A percentile compares a stretch with the other conserved stretches of the same genome.
phyloP scores from a whole-genome alignment of 2,329 filamentous ascomycete genomes.

The Sporothrix variecibatus region DNA sequence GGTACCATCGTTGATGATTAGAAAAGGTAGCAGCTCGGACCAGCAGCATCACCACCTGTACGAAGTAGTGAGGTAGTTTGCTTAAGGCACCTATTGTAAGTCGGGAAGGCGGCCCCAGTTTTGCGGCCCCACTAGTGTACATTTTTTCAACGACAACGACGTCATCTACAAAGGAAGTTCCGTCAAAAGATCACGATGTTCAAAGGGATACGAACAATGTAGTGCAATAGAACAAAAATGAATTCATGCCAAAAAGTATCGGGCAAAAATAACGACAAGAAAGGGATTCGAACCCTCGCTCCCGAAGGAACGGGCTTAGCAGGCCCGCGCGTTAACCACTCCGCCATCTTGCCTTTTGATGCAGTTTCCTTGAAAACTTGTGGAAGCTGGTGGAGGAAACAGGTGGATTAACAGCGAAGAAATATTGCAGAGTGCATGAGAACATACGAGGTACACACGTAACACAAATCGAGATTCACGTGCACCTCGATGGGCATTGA shows the following conservation, averaged over 20 bases:
- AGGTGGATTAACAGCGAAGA: not conserved
- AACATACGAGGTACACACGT: too few species aligned
- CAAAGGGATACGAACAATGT: too few species aligned
- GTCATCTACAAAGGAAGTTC: not conserved
- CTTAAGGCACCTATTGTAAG: not conserved
- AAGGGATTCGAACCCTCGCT: not conserved
- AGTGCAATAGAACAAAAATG: not conserved
- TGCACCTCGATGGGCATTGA: not conserved
- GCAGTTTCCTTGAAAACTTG: too few species aligned
- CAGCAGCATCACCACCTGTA: not conserved
- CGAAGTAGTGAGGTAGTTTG: too few species aligned
- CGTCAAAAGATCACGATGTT: too few species aligned
- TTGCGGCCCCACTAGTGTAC: not conserved
- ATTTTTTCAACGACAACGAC: not conserved
- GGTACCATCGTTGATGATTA: not conserved
- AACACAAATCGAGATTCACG: not conserved
- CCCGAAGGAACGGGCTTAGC: not conserved
- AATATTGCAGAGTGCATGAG: not conserved
- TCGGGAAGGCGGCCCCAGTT: not conserved
- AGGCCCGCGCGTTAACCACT: not conserved
- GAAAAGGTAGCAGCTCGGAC: not conserved
- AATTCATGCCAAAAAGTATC: not conserved
- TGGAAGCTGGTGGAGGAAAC: not conserved
- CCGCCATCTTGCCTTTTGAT: not conserved
- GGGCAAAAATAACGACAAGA: not conserved